These are phyloP conservation scores for Podospora pseudopauciseta DNA, from an alignment of 495 filamentous ascomycete genomes.

Conservation along the genomic window DNA sequence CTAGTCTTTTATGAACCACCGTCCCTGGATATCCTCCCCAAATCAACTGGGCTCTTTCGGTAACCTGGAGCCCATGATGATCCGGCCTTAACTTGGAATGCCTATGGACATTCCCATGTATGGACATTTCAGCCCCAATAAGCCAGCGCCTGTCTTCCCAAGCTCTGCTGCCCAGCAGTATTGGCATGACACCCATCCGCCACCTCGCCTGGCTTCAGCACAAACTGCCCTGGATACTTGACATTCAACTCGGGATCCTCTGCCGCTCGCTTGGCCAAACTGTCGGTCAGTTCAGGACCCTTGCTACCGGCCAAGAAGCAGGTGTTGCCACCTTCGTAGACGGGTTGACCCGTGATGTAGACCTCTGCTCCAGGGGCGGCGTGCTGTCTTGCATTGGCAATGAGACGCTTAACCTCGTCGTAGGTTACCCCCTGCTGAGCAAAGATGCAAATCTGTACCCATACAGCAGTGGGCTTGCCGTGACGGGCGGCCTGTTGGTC, in stretches of 20 bases:
- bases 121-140: slow-evolving; percentile 24
- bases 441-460: slow-evolving; percentile 32
- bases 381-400: slow-evolving; percentile 29
- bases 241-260: slow-evolving; percentile 23
- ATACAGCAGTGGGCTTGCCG: slow-evolving; percentile 24
- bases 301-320: slow-evolving; percentile 28
- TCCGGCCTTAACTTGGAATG: not conserved
- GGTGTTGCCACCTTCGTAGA: slow-evolving; percentile 25
- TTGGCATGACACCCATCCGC: slow-evolving; percentile 31
- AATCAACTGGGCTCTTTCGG: too few relatives aligned
- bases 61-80: too few relatives aligned
- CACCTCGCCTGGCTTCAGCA: slow-evolving; percentile 27
- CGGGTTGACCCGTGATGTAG: slow-evolving; percentile 31
- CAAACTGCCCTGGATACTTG: slow-evolving; percentile 29
- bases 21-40: too few relatives aligned
- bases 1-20: too few relatives aligned
- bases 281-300: slow-evolving; percentile 25
- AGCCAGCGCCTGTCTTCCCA: slow-evolving; percentile 29
- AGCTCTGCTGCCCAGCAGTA: slow-evolving; percentile 25
- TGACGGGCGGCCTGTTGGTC: slow-evolving; percentile 24
- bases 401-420: slow-evolving; percentile 31
- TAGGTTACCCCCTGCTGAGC: slow-evolving; percentile 24
- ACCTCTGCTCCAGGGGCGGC: slow-evolving; percentile 28
- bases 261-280: slow-evolving; percentile 27
- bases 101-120: not conserved